Evolutionary conservation across 73 alveolate genomes (phyloP), one percentile per base, ranked within the genome.

Genomic region (Durusdinium trenchii): DNA sequence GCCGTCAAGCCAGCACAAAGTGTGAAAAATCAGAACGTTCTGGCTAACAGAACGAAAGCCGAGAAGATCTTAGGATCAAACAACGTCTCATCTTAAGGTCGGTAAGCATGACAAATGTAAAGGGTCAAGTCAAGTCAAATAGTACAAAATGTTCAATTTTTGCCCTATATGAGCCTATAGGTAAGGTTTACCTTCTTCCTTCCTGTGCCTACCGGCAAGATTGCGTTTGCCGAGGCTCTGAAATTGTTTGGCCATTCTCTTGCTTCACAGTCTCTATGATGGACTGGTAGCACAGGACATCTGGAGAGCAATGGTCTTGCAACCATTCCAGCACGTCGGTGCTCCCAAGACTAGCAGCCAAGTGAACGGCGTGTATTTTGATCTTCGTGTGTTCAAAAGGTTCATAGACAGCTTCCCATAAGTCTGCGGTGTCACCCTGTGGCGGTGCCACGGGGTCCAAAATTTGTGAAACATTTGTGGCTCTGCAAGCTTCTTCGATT

Each of bases 291-390:
- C 67, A 67, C 46, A 91, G 98, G 90, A 91, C 98, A 23, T 91
- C 98, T 2, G 98, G 87, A 28, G 98, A 91, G 89, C 98, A 91
- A 43, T 78, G 98, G 40, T 71, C 89, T 43, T 50, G 89, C 36
- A 91, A 54, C 98, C 98, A 91, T 42, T 91, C 47, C 43, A 91
- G 57, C 32, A 91, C 98, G 42, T 60, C 43, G 36, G 64, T 76
- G 61, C 98, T 91, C 47, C 98, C 98, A 30, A 91, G 76, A 89
- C 98, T 91, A n/a, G 98, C 98, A 7, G 98, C 98, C 76, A 91
- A 16, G 35, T 91, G 98, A 32, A 30, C 98, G 6, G 98, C 98
- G n/a, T 91, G 98, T 87, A 91, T 91, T 45, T 91, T 91, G 89
- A 91, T 91, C 26, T 46, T 67, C 30, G 87, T 14, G 76, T 52